phyloP scores from a whole-genome alignment of 2,329 filamentous ascomycete genomes.

The Fusarium continuum region DNA sequence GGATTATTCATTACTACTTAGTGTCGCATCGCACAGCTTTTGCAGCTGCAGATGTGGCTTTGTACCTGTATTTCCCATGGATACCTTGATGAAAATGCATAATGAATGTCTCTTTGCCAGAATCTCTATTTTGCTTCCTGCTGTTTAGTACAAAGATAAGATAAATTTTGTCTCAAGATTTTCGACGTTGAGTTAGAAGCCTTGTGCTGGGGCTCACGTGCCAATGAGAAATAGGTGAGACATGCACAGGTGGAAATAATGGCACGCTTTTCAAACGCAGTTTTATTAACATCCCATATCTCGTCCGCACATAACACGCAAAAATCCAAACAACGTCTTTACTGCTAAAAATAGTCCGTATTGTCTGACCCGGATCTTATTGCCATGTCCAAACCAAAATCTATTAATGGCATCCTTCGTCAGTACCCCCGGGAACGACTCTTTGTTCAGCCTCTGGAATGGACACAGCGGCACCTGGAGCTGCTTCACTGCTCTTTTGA shows the following conservation, averaged over 20 bases:
- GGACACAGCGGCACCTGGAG: constrained; percentile 31
- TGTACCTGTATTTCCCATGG: too few relatives aligned
- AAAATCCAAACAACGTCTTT: neutral
- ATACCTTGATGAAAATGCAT: neutral
- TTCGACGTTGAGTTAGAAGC: neutral
- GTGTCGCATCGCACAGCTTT: too few relatives aligned
- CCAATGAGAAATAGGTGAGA: constrained; percentile 3
- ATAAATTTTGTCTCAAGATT: neutral
- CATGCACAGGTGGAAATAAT: neutral
- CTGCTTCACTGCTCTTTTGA: constrained; percentile 31
- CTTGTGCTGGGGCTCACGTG: constrained; percentile 17
- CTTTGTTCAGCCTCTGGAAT: constrained; percentile 39
- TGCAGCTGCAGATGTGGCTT: neutral
- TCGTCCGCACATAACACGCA: neutral
- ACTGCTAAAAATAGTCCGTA: neutral
- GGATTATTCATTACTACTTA: too few relatives aligned
- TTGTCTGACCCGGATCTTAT: accelerated
- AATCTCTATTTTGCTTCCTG: too few relatives aligned
- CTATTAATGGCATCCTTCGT: constrained; percentile 34
- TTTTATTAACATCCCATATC: neutral
- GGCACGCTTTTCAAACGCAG: neutral
- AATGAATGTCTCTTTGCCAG: neutral
- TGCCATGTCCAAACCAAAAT: constrained; percentile 5
- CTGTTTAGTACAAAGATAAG: neutral
- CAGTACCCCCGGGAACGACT: constrained; percentile 40